Percentiles rank a stretch among this genome's conserved stretches.
Evolutionary conservation across 2,329 filamentous ascomycete species (phyloP).

Genomic region (Xylaria hypoxylon): DNA sequence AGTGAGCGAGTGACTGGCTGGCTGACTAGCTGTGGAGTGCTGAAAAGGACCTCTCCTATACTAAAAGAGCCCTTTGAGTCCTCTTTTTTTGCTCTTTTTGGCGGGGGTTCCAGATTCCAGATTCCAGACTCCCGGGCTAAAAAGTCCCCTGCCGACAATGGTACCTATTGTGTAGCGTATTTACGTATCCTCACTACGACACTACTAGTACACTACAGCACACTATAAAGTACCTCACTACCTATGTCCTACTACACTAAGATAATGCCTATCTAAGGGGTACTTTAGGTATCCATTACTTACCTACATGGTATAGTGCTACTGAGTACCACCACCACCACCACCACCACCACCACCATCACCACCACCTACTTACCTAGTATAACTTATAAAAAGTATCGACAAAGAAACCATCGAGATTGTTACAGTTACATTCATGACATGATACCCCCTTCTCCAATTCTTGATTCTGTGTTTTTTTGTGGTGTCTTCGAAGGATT

Average conservation of each 20-base stretch:
- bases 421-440: not conserved
- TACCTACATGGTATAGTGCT: no score
- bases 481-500: not conserved
- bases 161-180: conserved; percentile 25
- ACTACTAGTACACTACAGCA: not conserved
- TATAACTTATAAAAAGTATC: not conserved
- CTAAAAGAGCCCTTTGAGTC: conserved; percentile 1
- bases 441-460: not conserved
- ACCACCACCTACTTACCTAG: not conserved
- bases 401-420: not conserved
- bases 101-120: conserved; percentile 34
- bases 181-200: not conserved
- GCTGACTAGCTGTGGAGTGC: no score
- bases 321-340: no score
- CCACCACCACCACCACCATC: no score
- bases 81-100: conserved; percentile 23
- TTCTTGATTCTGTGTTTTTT: not conserved
- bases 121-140: conserved; percentile 38
- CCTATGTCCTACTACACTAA: no score
- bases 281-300: not conserved
- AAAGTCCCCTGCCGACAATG: conserved; percentile 34
- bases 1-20: no score
- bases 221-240: not conserved
- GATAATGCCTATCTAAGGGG: no score
- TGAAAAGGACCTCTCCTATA: no score